Evolutionary conservation across 257 asterid genomes (phyloP), one percentile per base, ranked within the genome.

Genomic region (Ocimum tenuiflorum): DNA sequence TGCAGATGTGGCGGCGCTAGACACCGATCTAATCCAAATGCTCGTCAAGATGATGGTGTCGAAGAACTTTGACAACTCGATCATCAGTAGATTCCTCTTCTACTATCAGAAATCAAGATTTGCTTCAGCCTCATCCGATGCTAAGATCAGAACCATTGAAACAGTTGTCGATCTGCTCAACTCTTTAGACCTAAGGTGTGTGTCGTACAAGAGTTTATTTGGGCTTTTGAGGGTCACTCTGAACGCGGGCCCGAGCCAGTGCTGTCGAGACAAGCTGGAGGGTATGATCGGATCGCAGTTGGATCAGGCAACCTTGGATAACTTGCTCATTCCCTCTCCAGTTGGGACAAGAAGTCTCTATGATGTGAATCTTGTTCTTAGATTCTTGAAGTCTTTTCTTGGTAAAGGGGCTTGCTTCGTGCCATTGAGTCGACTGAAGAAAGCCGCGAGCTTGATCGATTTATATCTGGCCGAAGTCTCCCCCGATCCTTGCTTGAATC

Each of bases 401-500:
- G 79, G 88, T 15, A 79, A 81, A 73, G 95, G 84, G 33, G 82
- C 64, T 24, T 79, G 94, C 70, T 78, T 83, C 22, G 76, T 88
- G 60, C 87, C 96, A 0, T 74, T 88, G 78, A 82, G 82, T 61
- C 83, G 81, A 33, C 59, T 86, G 79, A 78, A 74, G 80, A 86
- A 79, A 74, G 95, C 80, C 19, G 81, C 82, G 14, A 43, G 71
- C 13, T 68, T 84, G 82, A 75, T 86, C 74, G 96, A 91, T 65
- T 78, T 78, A 19, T 91, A 81, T 73, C 72, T 88, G 15, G 84
- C 85, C 18, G 97, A 91, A 80, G 95, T 86, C 9, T 94, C 97
- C 2, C 97, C 97, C 0, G 97, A 91, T 72, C 95, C 91, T 39
- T 31, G 77, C 72, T 73, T 86, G 64, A 85, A 76, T 73, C 87